These are phyloP conservation scores for Colletotrichum plurivorum DNA, from an alignment of 2,329 filamentous ascomycete species.

Conservation along the genomic window DNA sequence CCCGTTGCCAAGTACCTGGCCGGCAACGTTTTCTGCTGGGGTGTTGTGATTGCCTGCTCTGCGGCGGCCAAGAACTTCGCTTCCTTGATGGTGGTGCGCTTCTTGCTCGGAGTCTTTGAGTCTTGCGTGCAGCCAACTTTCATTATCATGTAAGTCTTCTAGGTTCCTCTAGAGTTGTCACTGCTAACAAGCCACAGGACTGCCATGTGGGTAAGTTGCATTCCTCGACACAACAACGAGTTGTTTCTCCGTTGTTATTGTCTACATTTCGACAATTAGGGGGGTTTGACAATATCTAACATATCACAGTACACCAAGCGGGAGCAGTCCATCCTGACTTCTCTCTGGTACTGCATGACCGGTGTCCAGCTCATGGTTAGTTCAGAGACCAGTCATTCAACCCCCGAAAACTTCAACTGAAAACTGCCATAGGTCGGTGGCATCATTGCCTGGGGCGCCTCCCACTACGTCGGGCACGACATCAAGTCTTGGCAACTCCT, in stretches of 20 bases:
- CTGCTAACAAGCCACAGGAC: slow-evolving; percentile 44
- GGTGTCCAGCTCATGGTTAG: slow-evolving; percentile 65
- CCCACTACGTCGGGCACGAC: slow-evolving; percentile 59
- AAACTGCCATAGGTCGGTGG: slow-evolving; percentile 57
- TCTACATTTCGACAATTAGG: neutral
- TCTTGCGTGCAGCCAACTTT: slow-evolving; percentile 57
- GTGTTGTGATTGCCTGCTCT: slow-evolving; percentile 55
- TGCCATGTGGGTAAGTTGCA: slow-evolving; percentile 51
- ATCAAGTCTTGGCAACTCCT: slow-evolving; percentile 61
- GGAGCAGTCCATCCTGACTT: slow-evolving; percentile 74
- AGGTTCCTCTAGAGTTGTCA: neutral
- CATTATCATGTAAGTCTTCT: slow-evolving; percentile 51
- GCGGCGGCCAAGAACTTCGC: slow-evolving; percentile 34
- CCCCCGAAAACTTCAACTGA: neutral
- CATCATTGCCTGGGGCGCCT: slow-evolving; percentile 68
- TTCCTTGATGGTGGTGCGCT: slow-evolving; percentile 39
- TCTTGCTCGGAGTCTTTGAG: slow-evolving; percentile 43
- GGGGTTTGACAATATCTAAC: neutral
- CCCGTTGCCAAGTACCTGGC: slow-evolving; percentile 27
- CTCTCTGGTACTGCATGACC: slow-evolving; percentile 76
- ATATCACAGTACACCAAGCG: slow-evolving; percentile 53
- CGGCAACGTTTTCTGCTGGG: slow-evolving; percentile 58
- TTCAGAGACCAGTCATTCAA: too few relatives aligned
- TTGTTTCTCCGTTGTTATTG: neutral
- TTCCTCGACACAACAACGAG: fast-evolving